Conservation (phyloP, 495 filamentous ascomycete genomes). For the Aspergillus sclerotiicarbonarius region DNA sequence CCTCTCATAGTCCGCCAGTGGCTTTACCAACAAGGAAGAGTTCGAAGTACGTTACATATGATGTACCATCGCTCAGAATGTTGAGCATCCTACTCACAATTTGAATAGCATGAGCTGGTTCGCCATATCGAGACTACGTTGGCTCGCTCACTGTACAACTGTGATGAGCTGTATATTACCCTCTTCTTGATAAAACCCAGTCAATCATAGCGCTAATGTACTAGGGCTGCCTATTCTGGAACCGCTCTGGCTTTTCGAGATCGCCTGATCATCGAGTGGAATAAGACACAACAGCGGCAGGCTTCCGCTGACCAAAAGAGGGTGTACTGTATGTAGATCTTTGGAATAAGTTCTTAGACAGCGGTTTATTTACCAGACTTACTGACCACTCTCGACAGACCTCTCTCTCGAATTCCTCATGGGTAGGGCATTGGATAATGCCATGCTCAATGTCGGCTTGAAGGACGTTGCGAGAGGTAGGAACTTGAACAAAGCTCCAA, state of each 20-base stretch:
- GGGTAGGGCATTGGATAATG: constrained; percentile 95
- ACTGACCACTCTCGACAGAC: constrained; percentile 44
- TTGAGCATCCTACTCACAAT: constrained; percentile 8
- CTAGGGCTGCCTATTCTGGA: constrained; percentile 82
- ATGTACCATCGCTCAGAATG: neutral
- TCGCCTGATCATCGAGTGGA: constrained; percentile 92
- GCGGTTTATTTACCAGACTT: neutral
- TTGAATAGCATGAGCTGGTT: constrained; percentile 69
- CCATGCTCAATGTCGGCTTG: constrained; percentile 90
- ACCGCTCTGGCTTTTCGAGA: constrained; percentile 89
- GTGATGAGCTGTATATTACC: constrained; percentile 70
- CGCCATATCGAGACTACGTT: constrained; percentile 95
- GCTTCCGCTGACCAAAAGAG: constrained; percentile 87
- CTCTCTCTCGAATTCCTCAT: constrained; percentile 96
- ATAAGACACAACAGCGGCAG: constrained; percentile 94
- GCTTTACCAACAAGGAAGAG: constrained; percentile 73
- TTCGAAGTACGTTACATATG: constrained; percentile 53
- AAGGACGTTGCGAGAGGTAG: constrained; percentile 80
- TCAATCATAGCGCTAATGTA: neutral
- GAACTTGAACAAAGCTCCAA: neutral
- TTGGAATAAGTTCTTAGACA: neutral
- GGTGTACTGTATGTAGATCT: constrained; percentile 66
- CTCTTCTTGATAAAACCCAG: neutral
- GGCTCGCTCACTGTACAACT: constrained; percentile 95
- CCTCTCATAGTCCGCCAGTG: constrained; percentile 52